phyloP scores from a whole-genome alignment of 345 rosid genomes.

The Eucalyptus marginata region DNA sequence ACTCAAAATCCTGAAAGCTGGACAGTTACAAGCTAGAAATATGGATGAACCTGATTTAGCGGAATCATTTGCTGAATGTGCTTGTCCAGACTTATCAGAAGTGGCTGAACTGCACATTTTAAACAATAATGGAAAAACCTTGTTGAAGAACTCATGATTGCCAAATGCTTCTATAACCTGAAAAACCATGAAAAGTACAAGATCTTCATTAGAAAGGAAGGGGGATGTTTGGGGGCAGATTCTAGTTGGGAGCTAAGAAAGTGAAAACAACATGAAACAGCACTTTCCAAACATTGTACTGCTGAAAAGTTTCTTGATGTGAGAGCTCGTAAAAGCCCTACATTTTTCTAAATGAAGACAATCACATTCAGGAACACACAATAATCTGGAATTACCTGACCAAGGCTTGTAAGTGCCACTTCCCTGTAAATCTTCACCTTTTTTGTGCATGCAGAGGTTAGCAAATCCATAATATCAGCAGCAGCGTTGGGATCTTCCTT shows the following conservation, averaged over 20 bases:
- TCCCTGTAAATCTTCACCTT: conserved; percentile 69
- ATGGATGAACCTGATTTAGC: conserved; percentile 44
- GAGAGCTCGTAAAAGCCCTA: not conserved
- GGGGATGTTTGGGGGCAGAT: not conserved
- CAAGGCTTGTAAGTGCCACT: conserved; percentile 65
- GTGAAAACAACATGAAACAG: not conserved
- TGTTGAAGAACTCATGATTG: conserved; percentile 42
- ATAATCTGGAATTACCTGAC: conserved; percentile 32
- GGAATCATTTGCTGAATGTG: conserved; percentile 30
- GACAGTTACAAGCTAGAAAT: not conserved
- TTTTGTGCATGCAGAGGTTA: conserved; percentile 66
- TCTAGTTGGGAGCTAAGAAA: not conserved
- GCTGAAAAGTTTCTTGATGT: not conserved
- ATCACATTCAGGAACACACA: not conserved
- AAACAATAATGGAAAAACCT: conserved; percentile 53
- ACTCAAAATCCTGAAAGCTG: not conserved
- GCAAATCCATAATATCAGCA: conserved; percentile 39
- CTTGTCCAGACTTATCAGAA: conserved; percentile 17
- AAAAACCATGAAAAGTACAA: not conserved
- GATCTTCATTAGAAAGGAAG: not conserved
- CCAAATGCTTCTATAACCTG: conserved; percentile 78
- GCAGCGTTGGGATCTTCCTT: conserved; percentile 52
- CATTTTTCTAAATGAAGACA: not conserved
- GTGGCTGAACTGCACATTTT: conserved; percentile 52
- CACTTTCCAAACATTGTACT: not conserved